phyloP scores from a whole-genome alignment of 192 early-diverging fungal species.

The Coemansia sp. region DNA sequence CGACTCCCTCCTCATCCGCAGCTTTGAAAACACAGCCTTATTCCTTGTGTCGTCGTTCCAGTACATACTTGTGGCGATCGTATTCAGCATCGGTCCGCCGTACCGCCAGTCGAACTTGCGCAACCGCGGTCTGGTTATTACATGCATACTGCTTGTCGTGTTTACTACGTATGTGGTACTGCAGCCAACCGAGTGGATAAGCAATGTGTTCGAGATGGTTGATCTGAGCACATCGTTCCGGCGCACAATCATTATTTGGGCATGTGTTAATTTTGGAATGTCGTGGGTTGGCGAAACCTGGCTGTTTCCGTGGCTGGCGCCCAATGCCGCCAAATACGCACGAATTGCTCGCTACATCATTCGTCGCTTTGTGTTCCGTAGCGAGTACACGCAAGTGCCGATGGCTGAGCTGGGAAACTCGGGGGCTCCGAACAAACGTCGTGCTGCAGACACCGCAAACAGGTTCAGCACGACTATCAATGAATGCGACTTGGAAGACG shows the following conservation, averaged over 20 bases:
- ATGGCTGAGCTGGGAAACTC: background rate
- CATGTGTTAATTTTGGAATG: slow-evolving; percentile 58
- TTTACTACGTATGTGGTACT: slow-evolving; percentile 62
- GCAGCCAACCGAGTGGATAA: slow-evolving; percentile 55
- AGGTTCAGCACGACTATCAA: slow-evolving; percentile 27
- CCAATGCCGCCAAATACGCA: slow-evolving; percentile 17
- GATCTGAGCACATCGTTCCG: slow-evolving; percentile 59
- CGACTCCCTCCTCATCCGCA: slow-evolving; percentile 67
- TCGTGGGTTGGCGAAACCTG: slow-evolving; percentile 38
- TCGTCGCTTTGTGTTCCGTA: slow-evolving; percentile 17
- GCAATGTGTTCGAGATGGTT: slow-evolving; percentile 69
- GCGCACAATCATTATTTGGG: slow-evolving; percentile 60
- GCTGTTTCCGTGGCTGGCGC: slow-evolving; percentile 44
- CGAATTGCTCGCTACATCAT: slow-evolving; percentile 25
- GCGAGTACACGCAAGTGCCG: slow-evolving; percentile 21
- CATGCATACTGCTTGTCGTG: slow-evolving; percentile 61
- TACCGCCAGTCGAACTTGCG: slow-evolving; percentile 86
- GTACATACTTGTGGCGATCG: slow-evolving; percentile 86
- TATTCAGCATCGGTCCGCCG: slow-evolving; percentile 95
- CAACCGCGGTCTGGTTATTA: slow-evolving; percentile 58
- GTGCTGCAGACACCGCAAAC: slow-evolving; percentile 1
- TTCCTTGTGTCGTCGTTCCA: slow-evolving; percentile 92
- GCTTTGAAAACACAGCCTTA: slow-evolving; percentile 89
- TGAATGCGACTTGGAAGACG: slow-evolving; percentile 28
- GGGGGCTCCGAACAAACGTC: slow-evolving; percentile 11